Conservation (phyloP, 441 rosid genomes). For the Populus hybrid region DNA sequence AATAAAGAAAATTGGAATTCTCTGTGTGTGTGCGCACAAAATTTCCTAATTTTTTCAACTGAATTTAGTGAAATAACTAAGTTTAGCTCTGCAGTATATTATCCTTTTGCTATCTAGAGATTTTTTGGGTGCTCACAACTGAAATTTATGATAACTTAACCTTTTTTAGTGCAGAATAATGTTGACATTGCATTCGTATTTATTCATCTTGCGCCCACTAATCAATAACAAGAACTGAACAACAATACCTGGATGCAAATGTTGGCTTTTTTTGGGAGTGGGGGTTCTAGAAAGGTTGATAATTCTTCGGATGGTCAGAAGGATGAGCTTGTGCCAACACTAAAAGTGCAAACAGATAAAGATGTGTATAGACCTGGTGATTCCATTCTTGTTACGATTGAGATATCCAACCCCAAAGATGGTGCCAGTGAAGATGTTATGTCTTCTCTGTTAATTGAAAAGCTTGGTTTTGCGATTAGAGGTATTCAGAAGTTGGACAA, state of each 20-base stretch:
- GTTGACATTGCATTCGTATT: background rate
- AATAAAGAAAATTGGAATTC: background rate
- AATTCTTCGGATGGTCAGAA: constrained; percentile 26
- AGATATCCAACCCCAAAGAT: constrained; percentile 42
- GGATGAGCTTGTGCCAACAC: constrained; percentile 39
- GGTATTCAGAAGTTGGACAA: constrained; percentile 82
- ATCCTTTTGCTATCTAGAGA: background rate
- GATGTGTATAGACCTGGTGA: constrained; percentile 94
- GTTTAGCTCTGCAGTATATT: background rate
- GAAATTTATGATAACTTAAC: background rate
- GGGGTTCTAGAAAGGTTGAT: constrained; percentile 35
- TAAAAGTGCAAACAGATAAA: constrained; percentile 60
- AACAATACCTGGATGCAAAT: background rate
- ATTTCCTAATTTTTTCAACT: too few relatives aligned
- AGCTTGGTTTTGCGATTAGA: constrained; percentile 76
- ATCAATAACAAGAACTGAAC: background rate
- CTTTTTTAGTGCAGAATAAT: background rate
- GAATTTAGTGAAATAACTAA: background rate
- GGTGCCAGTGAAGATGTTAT: constrained; percentile 21
- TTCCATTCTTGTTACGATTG: constrained; percentile 56
- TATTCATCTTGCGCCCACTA: background rate
- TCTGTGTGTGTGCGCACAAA: background rate
- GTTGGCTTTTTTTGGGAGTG: constrained; percentile 41
- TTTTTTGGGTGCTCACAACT: background rate
- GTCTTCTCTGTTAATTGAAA: constrained; percentile 58